Evolutionary conservation across 2,329 filamentous ascomycete species (phyloP), one percentile per base, ranked within the genome.

Genomic region (Rachicladosporium sp.): DNA sequence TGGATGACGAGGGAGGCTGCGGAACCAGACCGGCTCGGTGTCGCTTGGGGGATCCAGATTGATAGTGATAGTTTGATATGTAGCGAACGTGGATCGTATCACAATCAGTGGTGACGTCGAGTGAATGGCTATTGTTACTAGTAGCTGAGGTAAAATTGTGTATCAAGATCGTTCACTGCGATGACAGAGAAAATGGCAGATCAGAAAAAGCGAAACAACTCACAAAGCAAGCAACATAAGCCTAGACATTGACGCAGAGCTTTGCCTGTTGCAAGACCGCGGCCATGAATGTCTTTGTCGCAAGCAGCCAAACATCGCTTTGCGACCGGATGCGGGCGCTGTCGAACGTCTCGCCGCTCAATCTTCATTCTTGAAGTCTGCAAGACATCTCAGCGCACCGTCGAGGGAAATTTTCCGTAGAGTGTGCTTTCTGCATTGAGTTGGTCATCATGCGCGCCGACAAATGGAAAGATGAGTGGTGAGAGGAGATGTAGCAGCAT

Each of bases 11-110:
- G 50, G 48, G 9, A 53, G 39, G 21, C 43, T 49, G 33, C 54
- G 51, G 33, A 50, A 54, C 52, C 54, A 56, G 21, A 56, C 54
- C 32, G 54, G 53, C 29, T 51, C 52, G 15, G 15, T 19, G 15
- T 19, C 15, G 36, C 50, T 45, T 42, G 48, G 38, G 7, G 45
- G 46, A 51, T 57, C 52, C 53, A 56, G 53, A 12, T 39, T 52
- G 48, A 31, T 41, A 12, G 39, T 23, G 30, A 3, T 31, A 31
- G 30, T 8, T 21, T 31, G 36, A 10, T 19, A 21, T 31, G 11
- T 12, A 31, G 30, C 30, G 30, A 31, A 31, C 30, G 30, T 12
- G 30, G 30, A 3, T 10, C 10, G 10, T 29, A 29, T 29, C 21
- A 4, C 6, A 29, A 10, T 27, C 21, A 10, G 5, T 29, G 9